A percentile compares a stretch with the other conserved stretches of the same genome.
phyloP scores from a whole-genome alignment of 129 eudicot genomes.

The Artemisia argyi region DNA sequence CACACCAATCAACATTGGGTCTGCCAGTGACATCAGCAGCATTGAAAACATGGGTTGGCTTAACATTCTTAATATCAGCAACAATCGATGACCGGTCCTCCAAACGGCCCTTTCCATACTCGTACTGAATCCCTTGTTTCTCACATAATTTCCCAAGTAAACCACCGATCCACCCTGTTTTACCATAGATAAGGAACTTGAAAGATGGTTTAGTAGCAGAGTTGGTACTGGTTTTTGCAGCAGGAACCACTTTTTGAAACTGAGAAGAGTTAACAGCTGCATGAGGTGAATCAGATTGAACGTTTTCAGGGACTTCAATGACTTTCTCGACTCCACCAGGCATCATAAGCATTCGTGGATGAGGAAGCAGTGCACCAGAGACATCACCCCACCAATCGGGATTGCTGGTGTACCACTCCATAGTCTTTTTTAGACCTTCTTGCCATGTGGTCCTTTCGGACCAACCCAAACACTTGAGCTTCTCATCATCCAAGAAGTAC shows the following conservation, averaged over 20 bases:
- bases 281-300: too few relatives aligned
- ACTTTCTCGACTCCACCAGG: constrained; percentile 28
- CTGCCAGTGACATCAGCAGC: constrained; percentile 37
- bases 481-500: constrained; percentile 12
- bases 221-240: too few relatives aligned
- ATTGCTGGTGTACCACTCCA: background rate
- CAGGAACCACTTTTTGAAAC: too few relatives aligned
- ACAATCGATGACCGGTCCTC: background rate
- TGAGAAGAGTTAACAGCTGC: too few relatives aligned
- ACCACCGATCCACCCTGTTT: background rate
- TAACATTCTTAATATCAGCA: background rate
- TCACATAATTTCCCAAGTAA: background rate
- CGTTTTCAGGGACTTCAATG: constrained; percentile 18
- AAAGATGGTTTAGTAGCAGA: too few relatives aligned
- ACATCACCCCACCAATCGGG: background rate
- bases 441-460: background rate
- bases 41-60: constrained; percentile 33
- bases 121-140: background rate
- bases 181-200: too few relatives aligned
- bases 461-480: background rate
- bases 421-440: background rate
- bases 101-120: background rate
- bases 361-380: constrained; percentile 8
- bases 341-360: constrained; percentile 30
- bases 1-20: constrained; percentile 36